phyloP scores from a whole-genome alignment of 176 grass and related monocot genomes.

The Typha latifolia region DNA sequence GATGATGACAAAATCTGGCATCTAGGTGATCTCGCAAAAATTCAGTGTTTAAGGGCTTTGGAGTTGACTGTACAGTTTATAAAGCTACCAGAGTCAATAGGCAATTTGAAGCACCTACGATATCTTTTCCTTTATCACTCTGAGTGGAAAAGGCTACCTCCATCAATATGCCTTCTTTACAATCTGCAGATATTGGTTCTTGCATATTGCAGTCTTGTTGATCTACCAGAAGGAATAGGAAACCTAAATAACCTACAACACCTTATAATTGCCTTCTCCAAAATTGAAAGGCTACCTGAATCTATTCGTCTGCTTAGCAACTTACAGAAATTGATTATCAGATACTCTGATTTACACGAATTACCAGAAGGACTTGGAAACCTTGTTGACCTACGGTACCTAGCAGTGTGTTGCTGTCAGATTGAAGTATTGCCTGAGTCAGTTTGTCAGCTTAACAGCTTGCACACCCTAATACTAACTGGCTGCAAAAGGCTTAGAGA shows the following conservation, averaged over 20 bases:
- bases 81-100: not conserved
- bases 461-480: too few species aligned
- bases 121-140: not conserved
- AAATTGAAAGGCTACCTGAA: not conserved
- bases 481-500: too few species aligned
- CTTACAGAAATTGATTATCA: not conserved
- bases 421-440: not conserved
- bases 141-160: not conserved
- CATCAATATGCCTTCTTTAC: constrained; percentile 6
- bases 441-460: too few species aligned
- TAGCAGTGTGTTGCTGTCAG: constrained; percentile 1
- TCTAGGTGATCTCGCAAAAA: constrained; percentile 7
- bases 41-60: not conserved
- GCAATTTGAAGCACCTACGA: not conserved
- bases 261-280: too few species aligned
- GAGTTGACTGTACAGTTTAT: not conserved
- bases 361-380: constrained; percentile 7
- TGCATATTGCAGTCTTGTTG: not conserved
- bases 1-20: not conserved
- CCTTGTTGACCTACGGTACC: not conserved
- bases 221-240: constrained; percentile 14
- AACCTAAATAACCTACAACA: constrained; percentile 6
- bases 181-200: constrained; percentile 7
- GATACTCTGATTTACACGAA: not conserved
- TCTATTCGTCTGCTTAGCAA: constrained; percentile 13